Evolutionary conservation across 352 stramenopile species (phyloP).

Genomic region (Phytophthora pistaciae): DNA sequence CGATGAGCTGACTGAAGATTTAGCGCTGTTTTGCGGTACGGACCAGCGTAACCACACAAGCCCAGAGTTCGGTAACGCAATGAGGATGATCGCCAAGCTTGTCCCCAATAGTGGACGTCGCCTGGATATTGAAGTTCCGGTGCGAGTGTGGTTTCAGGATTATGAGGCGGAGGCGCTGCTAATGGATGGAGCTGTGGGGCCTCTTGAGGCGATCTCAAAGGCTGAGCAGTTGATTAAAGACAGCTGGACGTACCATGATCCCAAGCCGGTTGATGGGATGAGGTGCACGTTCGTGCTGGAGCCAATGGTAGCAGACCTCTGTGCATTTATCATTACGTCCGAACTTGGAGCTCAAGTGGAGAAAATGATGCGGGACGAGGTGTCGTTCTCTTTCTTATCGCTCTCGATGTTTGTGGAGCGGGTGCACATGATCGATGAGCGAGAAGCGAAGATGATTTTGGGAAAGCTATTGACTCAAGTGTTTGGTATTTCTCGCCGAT

Average conservation of each 20-base stretch:
- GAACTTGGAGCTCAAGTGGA: not conserved
- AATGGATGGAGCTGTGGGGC: not conserved
- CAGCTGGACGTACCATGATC: not conserved
- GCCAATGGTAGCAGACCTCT: not conserved
- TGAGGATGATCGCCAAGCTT: not conserved
- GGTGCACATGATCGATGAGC: not conserved
- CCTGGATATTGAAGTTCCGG: not conserved
- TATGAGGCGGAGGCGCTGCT: not conserved
- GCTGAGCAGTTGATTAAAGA: not conserved
- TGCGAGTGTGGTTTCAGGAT: not conserved
- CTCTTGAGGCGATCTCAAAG: not conserved
- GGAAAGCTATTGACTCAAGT: not conserved
- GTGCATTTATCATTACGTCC: not conserved
- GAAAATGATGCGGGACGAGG: not conserved
- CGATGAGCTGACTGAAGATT: not conserved
- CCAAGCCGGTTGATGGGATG: not conserved
- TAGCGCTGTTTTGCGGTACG: not conserved
- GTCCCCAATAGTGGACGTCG: not conserved
- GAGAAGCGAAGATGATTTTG: not conserved
- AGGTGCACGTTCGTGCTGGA: not conserved
- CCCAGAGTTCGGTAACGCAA: not conserved
- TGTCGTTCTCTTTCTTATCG: not conserved
- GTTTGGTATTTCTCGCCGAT: not conserved
- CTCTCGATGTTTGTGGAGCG: not conserved
- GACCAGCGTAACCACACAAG: not conserved